phyloP scores from a whole-genome alignment of 345 rosid species.

The Excoecaria agallocha region DNA sequence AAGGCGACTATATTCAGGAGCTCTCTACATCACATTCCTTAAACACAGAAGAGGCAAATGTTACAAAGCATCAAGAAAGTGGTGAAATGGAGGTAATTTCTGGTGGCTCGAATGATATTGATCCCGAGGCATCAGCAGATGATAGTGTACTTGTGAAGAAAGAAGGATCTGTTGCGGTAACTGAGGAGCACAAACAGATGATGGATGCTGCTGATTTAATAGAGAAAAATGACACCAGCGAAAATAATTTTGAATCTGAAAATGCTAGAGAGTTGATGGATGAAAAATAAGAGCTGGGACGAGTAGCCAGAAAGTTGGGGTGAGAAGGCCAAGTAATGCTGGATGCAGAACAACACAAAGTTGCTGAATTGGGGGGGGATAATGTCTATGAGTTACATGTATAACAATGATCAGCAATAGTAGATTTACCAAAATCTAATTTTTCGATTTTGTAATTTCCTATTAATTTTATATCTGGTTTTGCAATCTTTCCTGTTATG shows the following conservation, averaged over 20 bases:
- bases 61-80: constrained; percentile 23
- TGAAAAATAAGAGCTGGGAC: constrained; percentile 11
- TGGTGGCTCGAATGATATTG: constrained; percentile 18
- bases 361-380: too few relatives aligned
- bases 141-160: neutral
- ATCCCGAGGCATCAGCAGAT: neutral
- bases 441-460: too few relatives aligned
- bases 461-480: too few relatives aligned
- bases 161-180: neutral
- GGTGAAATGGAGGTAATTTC: constrained; percentile 27
- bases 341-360: constrained; percentile 4
- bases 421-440: too few relatives aligned
- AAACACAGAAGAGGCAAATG: constrained; percentile 21
- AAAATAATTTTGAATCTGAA: constrained; percentile 15
- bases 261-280: constrained; percentile 14
- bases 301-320: neutral
- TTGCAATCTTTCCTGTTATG: too few relatives aligned
- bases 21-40: constrained; percentile 28
- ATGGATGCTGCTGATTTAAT: constrained; percentile 2
- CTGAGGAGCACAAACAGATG: neutral
- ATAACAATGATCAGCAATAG: too few relatives aligned
- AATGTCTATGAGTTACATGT: too few relatives aligned
- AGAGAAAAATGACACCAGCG: constrained; percentile 3
- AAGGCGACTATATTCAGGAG: constrained; percentile 27
- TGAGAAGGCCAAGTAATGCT: neutral